Percentiles rank a stretch among this genome's conserved stretches.
Conservation (phyloP, 768 basidiomycete genomes). For the Mycena crocata region DNA sequence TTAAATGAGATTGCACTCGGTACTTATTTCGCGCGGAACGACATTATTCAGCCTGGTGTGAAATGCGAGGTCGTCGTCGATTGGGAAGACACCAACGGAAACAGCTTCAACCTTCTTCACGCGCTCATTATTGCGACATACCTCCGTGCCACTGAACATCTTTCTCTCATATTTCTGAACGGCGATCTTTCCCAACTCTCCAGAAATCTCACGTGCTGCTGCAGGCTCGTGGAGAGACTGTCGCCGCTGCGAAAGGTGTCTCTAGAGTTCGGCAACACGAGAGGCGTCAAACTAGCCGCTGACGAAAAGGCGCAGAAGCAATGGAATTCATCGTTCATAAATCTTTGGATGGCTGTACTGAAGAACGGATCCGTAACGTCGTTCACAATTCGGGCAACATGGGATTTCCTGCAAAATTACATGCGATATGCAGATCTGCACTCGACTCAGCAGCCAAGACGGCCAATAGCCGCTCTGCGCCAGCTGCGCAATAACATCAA, state of each 20-base stretch:
- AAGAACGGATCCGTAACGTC: neutral
- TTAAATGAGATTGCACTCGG: neutral
- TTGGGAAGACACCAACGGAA: neutral
- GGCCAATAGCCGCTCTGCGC: too few relatives aligned
- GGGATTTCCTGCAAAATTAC: slow-evolving; percentile 13
- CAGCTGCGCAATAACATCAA: neutral
- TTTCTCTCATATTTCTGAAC: slow-evolving; percentile 14
- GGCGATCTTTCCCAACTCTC: slow-evolving; percentile 1
- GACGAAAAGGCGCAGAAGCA: neutral
- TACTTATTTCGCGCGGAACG: slow-evolving; percentile 4
- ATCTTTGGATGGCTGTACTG: slow-evolving; percentile 5
- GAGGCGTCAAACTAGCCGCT: neutral
- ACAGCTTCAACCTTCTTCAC: neutral
- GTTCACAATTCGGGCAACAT: neutral
- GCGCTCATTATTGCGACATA: slow-evolving; percentile 10
- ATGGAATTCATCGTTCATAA: neutral
- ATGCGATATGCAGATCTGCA: too few relatives aligned
- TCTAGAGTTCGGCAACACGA: slow-evolving; percentile 5
- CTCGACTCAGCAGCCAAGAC: too few relatives aligned
- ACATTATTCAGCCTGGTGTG: neutral
- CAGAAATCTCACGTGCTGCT: neutral
- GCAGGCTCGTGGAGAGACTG: neutral
- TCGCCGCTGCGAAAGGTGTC: neutral
- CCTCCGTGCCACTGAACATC: neutral
- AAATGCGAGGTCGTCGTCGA: slow-evolving; percentile 13